Conservation (phyloP, 169 alveolate genomes). For the Cryptosporidium sp. region DNA sequence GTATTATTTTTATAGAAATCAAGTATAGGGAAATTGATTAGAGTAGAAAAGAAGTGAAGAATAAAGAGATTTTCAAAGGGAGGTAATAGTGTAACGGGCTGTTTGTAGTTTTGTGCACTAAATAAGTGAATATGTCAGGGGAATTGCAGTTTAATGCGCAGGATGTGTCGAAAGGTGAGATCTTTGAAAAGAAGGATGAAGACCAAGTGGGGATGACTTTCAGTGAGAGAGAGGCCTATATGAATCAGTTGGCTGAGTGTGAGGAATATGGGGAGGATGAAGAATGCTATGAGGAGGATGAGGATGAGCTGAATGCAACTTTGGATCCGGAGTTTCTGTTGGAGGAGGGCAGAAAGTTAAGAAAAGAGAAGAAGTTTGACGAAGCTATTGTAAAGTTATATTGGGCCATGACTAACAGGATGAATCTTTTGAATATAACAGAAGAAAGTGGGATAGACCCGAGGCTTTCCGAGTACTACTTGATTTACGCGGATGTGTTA, state of each 20-base stretch:
- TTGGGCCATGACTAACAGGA: constrained; percentile 70
- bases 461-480: constrained; percentile 57
- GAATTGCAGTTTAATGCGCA: neutral
- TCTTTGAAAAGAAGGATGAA: neutral
- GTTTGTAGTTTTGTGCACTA: neutral
- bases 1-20: neutral
- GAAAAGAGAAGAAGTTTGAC: constrained; percentile 43
- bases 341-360: constrained; percentile 58
- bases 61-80: neutral
- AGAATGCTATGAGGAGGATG: constrained; percentile 25
- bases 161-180: neutral
- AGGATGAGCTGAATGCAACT: constrained; percentile 47
- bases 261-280: constrained; percentile 22
- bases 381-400: constrained; percentile 58
- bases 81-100: neutral
- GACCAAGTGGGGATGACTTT: constrained; percentile 20
- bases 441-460: constrained; percentile 74
- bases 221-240: neutral
- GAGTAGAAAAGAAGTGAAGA: neutral
- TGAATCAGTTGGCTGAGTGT: constrained; percentile 4
- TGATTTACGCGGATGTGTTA: constrained; percentile 53
- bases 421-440: constrained; percentile 25
- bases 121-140: neutral
- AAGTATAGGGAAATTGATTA: neutral
- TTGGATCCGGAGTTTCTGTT: constrained; percentile 40